Percentiles rank a stretch among this genome's conserved stretches.
phyloP scores from a whole-genome alignment of 1,139 yeast genomes.

The Geotrichum australiense region DNA sequence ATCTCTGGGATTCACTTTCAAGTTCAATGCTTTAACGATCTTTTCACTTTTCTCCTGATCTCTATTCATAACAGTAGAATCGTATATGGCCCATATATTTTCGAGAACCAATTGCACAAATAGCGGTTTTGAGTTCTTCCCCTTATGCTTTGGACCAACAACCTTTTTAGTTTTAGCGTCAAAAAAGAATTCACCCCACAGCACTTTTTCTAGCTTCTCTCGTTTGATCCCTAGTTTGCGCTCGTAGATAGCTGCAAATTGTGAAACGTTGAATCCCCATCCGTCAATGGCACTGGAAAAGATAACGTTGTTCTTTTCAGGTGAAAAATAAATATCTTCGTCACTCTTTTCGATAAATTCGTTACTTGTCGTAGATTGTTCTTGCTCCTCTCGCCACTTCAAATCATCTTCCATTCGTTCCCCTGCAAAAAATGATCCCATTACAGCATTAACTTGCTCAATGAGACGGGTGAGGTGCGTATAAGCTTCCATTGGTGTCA shows the following conservation, averaged over 20 bases:
- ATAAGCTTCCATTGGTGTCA: slow-evolving; percentile 82
- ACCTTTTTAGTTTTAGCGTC: slow-evolving; percentile 89
- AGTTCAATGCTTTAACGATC: slow-evolving; percentile 61
- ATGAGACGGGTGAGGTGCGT: slow-evolving; percentile 67
- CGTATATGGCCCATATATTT: slow-evolving; percentile 88
- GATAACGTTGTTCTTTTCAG: slow-evolving; percentile 83
- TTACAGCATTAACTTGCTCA: slow-evolving; percentile 91
- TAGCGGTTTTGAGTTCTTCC: slow-evolving; percentile 55
- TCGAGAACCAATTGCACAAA: slow-evolving; percentile 86
- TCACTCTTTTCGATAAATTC: slow-evolving; percentile 72
- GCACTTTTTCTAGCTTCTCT: slow-evolving; percentile 68
- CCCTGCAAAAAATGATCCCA: slow-evolving; percentile 90
- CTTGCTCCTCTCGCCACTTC: slow-evolving; percentile 65
- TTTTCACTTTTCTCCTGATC: slow-evolving; percentile 68
- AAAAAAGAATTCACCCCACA: slow-evolving; percentile 92
- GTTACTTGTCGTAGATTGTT: slow-evolving; percentile 25
- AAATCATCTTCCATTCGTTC: slow-evolving; percentile 89
- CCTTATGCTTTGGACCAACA: slow-evolving; percentile 41
- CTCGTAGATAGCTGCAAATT: slow-evolving; percentile 82
- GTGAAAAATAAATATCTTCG: slow-evolving; percentile 79
- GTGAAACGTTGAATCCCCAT: slow-evolving; percentile 92
- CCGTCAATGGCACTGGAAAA: slow-evolving; percentile 95
- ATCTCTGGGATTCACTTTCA: slow-evolving; percentile 69
- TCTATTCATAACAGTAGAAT: slow-evolving; percentile 56
- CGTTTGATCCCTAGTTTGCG: slow-evolving; percentile 80